phyloP scores from a whole-genome alignment of 129 eudicot genomes.

The Flaveria trinervia region DNA sequence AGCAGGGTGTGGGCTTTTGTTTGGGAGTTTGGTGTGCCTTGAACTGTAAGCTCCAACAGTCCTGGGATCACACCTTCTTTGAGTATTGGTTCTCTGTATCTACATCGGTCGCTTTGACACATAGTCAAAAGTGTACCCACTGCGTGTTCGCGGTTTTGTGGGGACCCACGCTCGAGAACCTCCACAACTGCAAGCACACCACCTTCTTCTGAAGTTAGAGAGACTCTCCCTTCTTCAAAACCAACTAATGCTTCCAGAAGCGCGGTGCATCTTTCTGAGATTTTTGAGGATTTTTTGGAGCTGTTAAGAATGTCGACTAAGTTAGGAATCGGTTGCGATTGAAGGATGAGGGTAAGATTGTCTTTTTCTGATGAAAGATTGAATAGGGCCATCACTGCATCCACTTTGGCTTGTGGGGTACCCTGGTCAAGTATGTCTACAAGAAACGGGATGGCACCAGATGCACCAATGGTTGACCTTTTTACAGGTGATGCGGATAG shows the following conservation, averaged over 20 bases:
- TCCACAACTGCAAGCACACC: constrained; percentile 96
- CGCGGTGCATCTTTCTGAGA: constrained; percentile 73
- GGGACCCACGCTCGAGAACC: constrained; percentile 82
- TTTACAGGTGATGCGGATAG: constrained; percentile 75
- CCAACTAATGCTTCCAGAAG: constrained; percentile 64
- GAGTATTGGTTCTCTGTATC: constrained; percentile 84
- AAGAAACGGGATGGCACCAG: constrained; percentile 83
- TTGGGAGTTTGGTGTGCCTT: constrained; percentile 74
- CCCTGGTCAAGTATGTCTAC: constrained; percentile 58
- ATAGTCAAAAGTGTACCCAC: constrained; percentile 78
- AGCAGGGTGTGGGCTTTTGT: constrained; percentile 70
- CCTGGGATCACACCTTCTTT: constrained; percentile 98
- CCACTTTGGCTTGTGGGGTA: constrained; percentile 67
- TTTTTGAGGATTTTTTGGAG: constrained; percentile 71
- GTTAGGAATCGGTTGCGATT: constrained; percentile 66
- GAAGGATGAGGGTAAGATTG: constrained; percentile 56
- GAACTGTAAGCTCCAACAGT: constrained; percentile 90
- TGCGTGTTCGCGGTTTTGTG: constrained; percentile 88
- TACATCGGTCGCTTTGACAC: constrained; percentile 72
- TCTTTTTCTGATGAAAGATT: constrained; percentile 78
- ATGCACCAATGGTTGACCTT: constrained; percentile 64
- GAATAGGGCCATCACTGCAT: constrained; percentile 80
- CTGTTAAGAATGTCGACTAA: constrained; percentile 60
- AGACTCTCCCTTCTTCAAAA: constrained; percentile 65
- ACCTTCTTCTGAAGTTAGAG: constrained; percentile 68